Evolutionary conservation across 495 filamentous ascomycete genomes (phyloP).

Genomic region (Trichocladium uniseriatum): DNA sequence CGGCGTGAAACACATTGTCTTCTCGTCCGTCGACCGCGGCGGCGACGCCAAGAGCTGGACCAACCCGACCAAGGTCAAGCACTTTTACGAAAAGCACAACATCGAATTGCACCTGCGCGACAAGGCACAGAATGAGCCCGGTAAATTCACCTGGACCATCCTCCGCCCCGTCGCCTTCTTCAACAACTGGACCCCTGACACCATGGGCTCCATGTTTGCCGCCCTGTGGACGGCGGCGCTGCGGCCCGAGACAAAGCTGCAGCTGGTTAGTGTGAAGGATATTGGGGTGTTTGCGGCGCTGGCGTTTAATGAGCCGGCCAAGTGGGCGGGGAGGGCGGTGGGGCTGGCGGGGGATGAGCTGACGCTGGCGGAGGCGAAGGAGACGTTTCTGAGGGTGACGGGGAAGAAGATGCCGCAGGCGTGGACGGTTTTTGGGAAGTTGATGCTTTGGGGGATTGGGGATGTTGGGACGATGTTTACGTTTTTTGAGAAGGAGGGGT

Average conservation of each 20-base stretch:
- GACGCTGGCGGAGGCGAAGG: slow-evolving; percentile 29
- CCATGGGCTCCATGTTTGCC: slow-evolving; percentile 50
- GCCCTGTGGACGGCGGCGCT: slow-evolving; percentile 37
- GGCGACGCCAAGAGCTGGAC: slow-evolving; percentile 44
- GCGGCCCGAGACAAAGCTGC: slow-evolving; percentile 41
- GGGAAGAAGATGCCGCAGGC: slow-evolving; percentile 44
- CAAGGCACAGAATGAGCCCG: slow-evolving; percentile 26
- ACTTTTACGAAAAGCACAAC: slow-evolving; percentile 56
- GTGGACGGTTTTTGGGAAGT: slow-evolving; percentile 32
- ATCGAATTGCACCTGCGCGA: slow-evolving; percentile 53
- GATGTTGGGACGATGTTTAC: slow-evolving; percentile 54
- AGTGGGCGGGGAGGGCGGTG: slow-evolving; percentile 25
- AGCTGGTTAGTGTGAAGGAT: slow-evolving; percentile 49
- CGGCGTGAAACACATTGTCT: slow-evolving; percentile 49
- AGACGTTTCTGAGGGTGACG: slow-evolving; percentile 41
- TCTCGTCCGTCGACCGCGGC: slow-evolving; percentile 59
- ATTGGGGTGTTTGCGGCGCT: slow-evolving; percentile 56
- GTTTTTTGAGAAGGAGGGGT: slow-evolving; percentile 56
- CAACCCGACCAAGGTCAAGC: slow-evolving; percentile 53
- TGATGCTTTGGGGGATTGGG: slow-evolving; percentile 37
- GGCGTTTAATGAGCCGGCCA: slow-evolving; percentile 38
- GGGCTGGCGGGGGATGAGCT: slow-evolving; percentile 26
- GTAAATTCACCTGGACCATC: slow-evolving; percentile 43
- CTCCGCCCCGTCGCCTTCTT: slow-evolving; percentile 56
- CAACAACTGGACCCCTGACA: slow-evolving; percentile 47